phyloP scores from a whole-genome alignment of 345 rosid species.

The Arabidopsis suecica region DNA sequence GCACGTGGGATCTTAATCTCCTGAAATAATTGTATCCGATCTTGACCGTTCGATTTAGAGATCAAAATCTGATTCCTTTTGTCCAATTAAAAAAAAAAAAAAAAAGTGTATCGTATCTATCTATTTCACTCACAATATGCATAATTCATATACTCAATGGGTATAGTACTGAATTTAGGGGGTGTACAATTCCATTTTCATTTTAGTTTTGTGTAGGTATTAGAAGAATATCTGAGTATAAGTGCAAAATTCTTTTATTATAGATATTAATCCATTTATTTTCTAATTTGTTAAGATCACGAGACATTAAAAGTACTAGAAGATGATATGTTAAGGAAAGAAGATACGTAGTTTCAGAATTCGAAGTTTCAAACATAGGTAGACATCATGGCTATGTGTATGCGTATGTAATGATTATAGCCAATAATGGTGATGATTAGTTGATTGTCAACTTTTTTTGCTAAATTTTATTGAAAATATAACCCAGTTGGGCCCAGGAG shows the following conservation, averaged over 20 bases:
- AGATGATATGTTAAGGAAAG: background rate
- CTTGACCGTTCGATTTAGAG: slow-evolving; percentile 38
- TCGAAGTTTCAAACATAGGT: background rate
- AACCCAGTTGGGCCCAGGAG: slow-evolving; percentile 7
- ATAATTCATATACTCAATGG: background rate
- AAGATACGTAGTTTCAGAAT: background rate
- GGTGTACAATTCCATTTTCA: background rate
- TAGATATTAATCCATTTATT: background rate
- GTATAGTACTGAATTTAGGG: background rate
- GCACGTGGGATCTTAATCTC: slow-evolving; percentile 43
- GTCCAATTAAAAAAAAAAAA: background rate
- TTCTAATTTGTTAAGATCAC: background rate
- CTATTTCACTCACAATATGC: slow-evolving; percentile 7
- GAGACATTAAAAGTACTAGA: too few species aligned
- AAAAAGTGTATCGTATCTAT: background rate
- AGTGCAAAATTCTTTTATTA: background rate
- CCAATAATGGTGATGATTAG: slow-evolving; percentile 32
- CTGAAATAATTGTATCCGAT: slow-evolving; percentile 16
- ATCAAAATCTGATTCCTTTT: slow-evolving; percentile 11
- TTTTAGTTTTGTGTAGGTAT: background rate
- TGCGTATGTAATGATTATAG: slow-evolving; percentile 21
- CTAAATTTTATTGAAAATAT: background rate
- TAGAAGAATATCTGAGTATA: background rate
- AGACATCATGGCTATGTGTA: slow-evolving; percentile 18
- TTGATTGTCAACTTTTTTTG: slow-evolving; percentile 27